A percentile compares a stretch with the other conserved stretches of the same genome.
Evolutionary conservation across 495 filamentous ascomycete species (phyloP).

Genomic region (Sabuloglossum arenarium): DNA sequence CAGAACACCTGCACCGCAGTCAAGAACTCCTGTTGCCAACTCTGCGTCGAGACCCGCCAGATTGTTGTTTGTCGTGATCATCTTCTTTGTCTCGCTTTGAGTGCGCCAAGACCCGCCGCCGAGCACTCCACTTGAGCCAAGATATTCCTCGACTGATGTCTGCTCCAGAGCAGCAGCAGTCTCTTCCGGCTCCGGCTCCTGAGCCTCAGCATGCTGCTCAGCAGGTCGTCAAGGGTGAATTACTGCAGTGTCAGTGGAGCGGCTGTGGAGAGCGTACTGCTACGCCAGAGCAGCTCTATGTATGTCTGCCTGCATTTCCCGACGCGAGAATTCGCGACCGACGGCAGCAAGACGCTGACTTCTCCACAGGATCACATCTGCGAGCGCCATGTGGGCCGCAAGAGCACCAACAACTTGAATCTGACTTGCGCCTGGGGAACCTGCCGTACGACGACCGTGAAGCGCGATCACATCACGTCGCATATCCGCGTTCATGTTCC

Average conservation of each 20-base stretch:
- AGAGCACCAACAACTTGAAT: constrained; percentile 97
- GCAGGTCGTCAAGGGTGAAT: neutral
- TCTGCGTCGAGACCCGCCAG: neutral
- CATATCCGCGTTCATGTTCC: constrained; percentile 98
- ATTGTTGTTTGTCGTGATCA: neutral
- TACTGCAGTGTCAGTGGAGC: constrained; percentile 1
- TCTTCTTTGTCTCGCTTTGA: neutral
- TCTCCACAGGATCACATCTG: constrained; percentile 75
- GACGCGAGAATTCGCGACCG: neutral
- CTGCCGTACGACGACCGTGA: constrained; percentile 91
- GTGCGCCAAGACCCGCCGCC: neutral
- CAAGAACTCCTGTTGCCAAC: neutral
- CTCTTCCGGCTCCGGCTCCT: neutral
- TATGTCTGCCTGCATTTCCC: neutral
- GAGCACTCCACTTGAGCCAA: neutral
- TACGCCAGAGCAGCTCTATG: constrained; percentile 4
- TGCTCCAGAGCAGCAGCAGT: neutral
- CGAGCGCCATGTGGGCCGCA: constrained; percentile 94
- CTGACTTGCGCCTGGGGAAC: constrained; percentile 93
- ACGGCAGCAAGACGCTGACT: neutral
- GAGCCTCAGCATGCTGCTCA: constrained; percentile 1
- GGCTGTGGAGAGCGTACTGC: neutral
- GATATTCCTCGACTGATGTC: neutral
- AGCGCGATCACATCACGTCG: constrained; percentile 98
- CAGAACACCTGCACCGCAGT: neutral